Base-by-base conservation (phyloP, 352 stramenopile species). In the Phytophthora cajani region DNA sequence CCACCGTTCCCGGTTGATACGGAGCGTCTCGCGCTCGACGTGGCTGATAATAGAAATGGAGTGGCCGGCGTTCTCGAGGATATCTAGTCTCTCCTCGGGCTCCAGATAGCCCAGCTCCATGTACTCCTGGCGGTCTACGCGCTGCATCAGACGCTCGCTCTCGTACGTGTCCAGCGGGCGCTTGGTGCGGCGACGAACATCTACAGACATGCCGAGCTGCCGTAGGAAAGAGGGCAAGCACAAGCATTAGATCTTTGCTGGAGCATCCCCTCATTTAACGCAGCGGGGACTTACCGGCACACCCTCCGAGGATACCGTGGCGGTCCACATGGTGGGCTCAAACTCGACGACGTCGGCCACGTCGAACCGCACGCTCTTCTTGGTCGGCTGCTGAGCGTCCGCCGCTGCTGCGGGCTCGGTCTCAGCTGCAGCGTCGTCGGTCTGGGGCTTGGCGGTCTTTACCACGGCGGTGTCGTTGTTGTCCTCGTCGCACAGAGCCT, bases 61-160 rank as follows among this genome's bases (percentile, higher is more conserved):
- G 66, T 87, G 84, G 32, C 87, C 85, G 1, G 84, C 84, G 36
- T 81, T 79, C 62, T 93, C 84, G 14, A 95, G 59, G 47, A 95
- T 92, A 16, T 92, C 82, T 32, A 93, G 55, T 46, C 87, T 84
- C 74, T 95, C 87, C 47, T 92, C 84, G 1, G 84, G 80, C 67
- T 95, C 85, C 58, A 95, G 62, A 66, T 93, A 95, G 5, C 87
- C 87, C 52, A 91, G 61, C 42, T 95, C 85, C 87, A 93, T 95
- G 71, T 90, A 95, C 60, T 91, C 83, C 54, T 95, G 79, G 30
- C 87, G 84, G 57, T 82, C 75, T 42, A 92, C 73, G 9, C 87
- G 84, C 30, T 85, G 59, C 32, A 33, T 62, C 23, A 78, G 59
- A 40, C 87, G 87, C 62, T 93, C 85, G 42, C 46, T 79, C 62